Base-by-base conservation (phyloP, 2,329 filamentous ascomycete species). In the Alternaria angustiovoidea region DNA sequence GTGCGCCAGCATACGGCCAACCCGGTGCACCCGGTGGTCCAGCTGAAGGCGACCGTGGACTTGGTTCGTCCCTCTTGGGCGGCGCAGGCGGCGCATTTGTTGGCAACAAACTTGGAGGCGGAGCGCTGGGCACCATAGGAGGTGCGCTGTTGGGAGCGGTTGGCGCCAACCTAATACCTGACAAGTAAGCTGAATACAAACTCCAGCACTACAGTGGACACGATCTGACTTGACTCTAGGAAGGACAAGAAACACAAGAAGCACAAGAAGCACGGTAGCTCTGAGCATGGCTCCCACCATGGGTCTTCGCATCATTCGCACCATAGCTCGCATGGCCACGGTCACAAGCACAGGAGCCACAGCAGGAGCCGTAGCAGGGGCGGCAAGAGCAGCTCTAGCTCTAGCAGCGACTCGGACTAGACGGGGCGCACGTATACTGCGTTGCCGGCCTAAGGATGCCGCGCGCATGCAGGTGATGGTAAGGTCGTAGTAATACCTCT, bases 71-170 rank as follows among this genome's bases (percentile, higher is more conserved):
- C 3, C 68, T 88, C 26, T 65, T 85, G 1, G 86, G 85, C 22
- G 83, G 84, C 54, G 84, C 81, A 18, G 84, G 80, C 1, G 86
- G 84, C n/a, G 85, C 82, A 7, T 86, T 82, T 68, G 79, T 85
- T 0, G 85, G 84, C 0, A 82, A 86, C 74, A 82, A 85, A 65
- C 75, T 85, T 20, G 86, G 85, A 12, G 83, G 83, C 28, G 85
- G 86, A 18, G 63, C 82, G 36, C 70, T 87, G 26, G 83, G 83
- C 22, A 85, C 83, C 2, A 69, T 86, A 2, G 84, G 81, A 7
- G 85, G 84, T 11, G 80, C 82, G 0, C 79, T 84, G 1, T 83
- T 81, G 16, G 86, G 86, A 34, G 85, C 85, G 0, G 79, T 87
- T n/a, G 84, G 82, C 4, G 86, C 86, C 1, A 87, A 87, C 60